phyloP scores from a whole-genome alignment of 768 basidiomycete genomes.

The Mrakia frigida region DNA sequence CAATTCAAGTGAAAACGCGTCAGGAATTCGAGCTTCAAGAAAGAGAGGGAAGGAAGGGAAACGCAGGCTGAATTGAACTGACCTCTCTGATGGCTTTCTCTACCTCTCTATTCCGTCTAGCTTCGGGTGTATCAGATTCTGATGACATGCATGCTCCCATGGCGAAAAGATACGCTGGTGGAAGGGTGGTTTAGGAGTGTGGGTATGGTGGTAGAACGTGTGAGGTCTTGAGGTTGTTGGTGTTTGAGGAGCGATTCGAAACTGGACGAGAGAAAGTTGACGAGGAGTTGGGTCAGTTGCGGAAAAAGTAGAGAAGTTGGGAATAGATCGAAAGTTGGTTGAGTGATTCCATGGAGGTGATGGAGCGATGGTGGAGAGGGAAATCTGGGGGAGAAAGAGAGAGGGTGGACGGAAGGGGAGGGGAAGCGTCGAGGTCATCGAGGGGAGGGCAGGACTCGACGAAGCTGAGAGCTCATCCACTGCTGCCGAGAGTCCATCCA shows the following conservation, averaged over 20 bases:
- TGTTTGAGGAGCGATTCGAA: neutral
- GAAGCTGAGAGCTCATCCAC: too few species aligned
- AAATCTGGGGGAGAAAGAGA: neutral
- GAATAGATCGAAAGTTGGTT: neutral
- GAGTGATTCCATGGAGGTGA: too few species aligned
- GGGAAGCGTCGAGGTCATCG: neutral
- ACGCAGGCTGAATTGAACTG: constrained; percentile 23
- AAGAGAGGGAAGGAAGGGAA: neutral
- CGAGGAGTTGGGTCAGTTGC: neutral
- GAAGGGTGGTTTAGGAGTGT: neutral
- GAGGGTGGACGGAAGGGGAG: neutral
- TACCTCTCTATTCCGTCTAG: constrained; percentile 55
- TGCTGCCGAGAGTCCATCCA: neutral
- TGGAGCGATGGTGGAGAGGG: neutral
- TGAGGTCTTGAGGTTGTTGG: neutral
- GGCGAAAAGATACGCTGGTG: neutral
- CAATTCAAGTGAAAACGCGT: constrained; percentile 14
- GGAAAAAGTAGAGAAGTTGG: too few species aligned
- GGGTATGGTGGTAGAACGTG: neutral
- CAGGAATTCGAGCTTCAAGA: neutral
- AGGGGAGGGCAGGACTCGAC: neutral
- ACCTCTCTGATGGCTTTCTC: constrained; percentile 57
- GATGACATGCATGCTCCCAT: constrained; percentile 82
- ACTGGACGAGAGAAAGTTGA: neutral
- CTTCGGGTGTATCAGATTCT: constrained; percentile 59